Percentiles rank a stretch among this genome's conserved stretches.
Evolutionary conservation across 2,329 filamentous ascomycete genomes (phyloP).

Genomic region (Epichloe amarillans): DNA sequence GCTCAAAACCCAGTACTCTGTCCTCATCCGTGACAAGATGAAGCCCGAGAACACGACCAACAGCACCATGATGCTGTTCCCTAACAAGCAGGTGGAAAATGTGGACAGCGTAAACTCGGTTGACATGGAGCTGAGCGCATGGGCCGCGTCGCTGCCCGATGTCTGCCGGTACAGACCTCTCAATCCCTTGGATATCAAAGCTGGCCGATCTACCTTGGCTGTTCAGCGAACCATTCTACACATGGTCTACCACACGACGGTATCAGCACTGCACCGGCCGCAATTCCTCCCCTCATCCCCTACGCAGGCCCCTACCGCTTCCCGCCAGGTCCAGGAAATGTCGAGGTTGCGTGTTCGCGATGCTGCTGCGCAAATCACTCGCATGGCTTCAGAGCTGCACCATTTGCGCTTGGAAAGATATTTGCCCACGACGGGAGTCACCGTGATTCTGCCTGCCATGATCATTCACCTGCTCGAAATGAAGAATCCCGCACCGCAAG

Average conservation of each 20-base stretch:
- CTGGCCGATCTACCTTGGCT: constrained; percentile 45
- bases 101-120: constrained; percentile 66
- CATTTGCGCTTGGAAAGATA: constrained; percentile 60
- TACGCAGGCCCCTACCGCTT: constrained; percentile 34
- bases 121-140: constrained; percentile 65
- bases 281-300: constrained; percentile 72
- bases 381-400: constrained; percentile 67
- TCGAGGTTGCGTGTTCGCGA: constrained; percentile 73
- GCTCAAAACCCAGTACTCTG: constrained; percentile 81
- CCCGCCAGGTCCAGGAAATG: constrained; percentile 63
- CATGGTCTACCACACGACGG: constrained; percentile 86
- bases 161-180: constrained; percentile 55
- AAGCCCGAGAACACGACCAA: constrained; percentile 64
- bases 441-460: constrained; percentile 79
- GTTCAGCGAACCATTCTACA: constrained; percentile 78
- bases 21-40: constrained; percentile 71
- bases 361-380: constrained; percentile 74
- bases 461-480: constrained; percentile 90
- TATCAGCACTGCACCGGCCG: constrained; percentile 81
- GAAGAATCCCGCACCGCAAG: constrained; percentile 63
- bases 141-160: constrained; percentile 58
- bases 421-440: constrained; percentile 80
- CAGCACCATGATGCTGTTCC: constrained; percentile 77
- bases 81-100: constrained; percentile 76
- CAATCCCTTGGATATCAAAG: constrained; percentile 39